Conservation (phyloP, 306 rosid genomes). For the Senna tora region DNA sequence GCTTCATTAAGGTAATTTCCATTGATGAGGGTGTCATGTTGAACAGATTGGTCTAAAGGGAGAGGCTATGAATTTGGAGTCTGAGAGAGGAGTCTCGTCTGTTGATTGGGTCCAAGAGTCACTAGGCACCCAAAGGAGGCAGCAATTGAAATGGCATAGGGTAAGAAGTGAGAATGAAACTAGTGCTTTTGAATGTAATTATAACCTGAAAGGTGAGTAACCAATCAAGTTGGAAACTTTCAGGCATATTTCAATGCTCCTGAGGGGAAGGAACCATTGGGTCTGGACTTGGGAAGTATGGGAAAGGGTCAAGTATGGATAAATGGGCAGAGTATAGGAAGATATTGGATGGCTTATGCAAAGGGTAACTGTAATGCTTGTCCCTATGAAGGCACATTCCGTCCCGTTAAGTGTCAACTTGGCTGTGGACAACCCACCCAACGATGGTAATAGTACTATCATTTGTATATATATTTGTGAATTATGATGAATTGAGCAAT, state of each 20-base stretch:
- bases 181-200: background rate
- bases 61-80: conserved; percentile 74
- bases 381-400: conserved; percentile 71
- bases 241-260: conserved; percentile 92
- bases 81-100: conserved; percentile 64
- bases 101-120: conserved; percentile 75
- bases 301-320: conserved; percentile 99
- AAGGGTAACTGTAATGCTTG: conserved; percentile 74
- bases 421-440: conserved; percentile 96
- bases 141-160: conserved; percentile 87
- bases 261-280: conserved; percentile 72
- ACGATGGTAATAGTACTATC: conserved; percentile 87
- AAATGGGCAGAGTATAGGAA: conserved; percentile 94
- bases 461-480: background rate
- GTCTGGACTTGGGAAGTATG: conserved; percentile 84
- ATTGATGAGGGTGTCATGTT: background rate
- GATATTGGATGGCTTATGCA: conserved; percentile 93
- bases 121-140: conserved; percentile 51
- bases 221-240: conserved; percentile 29
- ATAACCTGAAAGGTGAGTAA: conserved; percentile 18
- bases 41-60: conserved; percentile 88
- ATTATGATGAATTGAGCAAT: background rate
- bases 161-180: conserved; percentile 40
- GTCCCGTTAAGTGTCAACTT: conserved; percentile 61
- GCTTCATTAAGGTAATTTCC: background rate